These are phyloP conservation scores for Murraya koenigii DNA, from an alignment of 345 rosid genomes.

Conservation along the genomic window DNA sequence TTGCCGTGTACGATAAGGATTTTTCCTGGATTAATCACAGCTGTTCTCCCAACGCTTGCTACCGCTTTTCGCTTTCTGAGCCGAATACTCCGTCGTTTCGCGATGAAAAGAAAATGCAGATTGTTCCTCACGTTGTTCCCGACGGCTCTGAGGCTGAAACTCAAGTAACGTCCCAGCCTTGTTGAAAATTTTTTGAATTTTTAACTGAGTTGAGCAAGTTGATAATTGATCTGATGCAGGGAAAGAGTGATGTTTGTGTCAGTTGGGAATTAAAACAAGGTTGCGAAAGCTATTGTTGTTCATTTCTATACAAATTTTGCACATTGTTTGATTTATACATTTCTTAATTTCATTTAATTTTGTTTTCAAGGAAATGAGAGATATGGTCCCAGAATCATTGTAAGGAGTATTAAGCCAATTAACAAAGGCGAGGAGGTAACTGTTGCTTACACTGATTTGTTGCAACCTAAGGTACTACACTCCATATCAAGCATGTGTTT, in stretches of 20 bases:
- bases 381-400: slow-evolving; percentile 51
- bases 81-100: slow-evolving; percentile 19
- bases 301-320: neutral
- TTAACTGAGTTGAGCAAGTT: neutral
- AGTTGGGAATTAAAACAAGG: slow-evolving; percentile 29
- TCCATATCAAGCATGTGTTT: neutral
- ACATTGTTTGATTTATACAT: neutral
- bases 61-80: slow-evolving; percentile 47
- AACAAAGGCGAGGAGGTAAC: slow-evolving; percentile 59
- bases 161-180: slow-evolving; percentile 9
- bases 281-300: neutral
- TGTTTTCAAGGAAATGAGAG: slow-evolving; percentile 25
- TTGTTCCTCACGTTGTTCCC: slow-evolving; percentile 26
- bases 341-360: neutral
- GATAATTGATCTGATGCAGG: slow-evolving; percentile 36
- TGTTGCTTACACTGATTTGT: slow-evolving; percentile 67
- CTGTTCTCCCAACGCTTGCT: slow-evolving; percentile 82
- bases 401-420: slow-evolving; percentile 62
- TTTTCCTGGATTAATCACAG: slow-evolving; percentile 95
- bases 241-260: slow-evolving; percentile 17
- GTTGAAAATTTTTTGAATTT: neutral
- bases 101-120: slow-evolving; percentile 13
- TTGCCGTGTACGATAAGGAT: slow-evolving; percentile 48
- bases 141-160: neutral
- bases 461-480: slow-evolving; percentile 61